Evolutionary conservation across 208 protist species (phyloP).

Genomic region (Trypanosoma melophagium): DNA sequence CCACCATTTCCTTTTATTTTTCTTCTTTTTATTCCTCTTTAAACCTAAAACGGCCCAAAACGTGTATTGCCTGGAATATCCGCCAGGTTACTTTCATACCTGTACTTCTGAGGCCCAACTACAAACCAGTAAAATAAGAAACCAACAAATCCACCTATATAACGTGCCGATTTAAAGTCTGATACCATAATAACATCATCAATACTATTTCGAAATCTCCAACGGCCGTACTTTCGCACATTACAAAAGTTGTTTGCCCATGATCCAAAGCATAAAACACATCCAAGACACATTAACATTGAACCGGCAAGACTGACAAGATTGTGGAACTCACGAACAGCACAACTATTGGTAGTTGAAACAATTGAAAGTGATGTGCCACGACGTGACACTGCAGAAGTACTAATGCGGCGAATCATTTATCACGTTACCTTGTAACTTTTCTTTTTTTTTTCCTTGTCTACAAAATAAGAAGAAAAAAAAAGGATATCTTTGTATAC

Average conservation of each 20-base stretch:
- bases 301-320: slow-evolving; percentile 58
- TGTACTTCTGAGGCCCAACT: slow-evolving; percentile 84
- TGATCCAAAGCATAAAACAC: slow-evolving; percentile 77
- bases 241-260: slow-evolving; percentile 89
- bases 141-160: slow-evolving; percentile 68
- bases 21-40: neutral
- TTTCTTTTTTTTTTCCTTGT: neutral
- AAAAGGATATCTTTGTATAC: too few relatives aligned
- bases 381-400: slow-evolving; percentile 17
- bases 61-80: slow-evolving; percentile 80
- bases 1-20: neutral
- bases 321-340: slow-evolving; percentile 51
- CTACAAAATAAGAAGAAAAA: neutral
- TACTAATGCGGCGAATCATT: slow-evolving; percentile 47
- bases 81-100: slow-evolving; percentile 68
- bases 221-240: slow-evolving; percentile 82
- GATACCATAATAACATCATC: slow-evolving; percentile 86
- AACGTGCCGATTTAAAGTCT: slow-evolving; percentile 76
- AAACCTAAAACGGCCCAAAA: slow-evolving; percentile 52
- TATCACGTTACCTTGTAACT: slow-evolving; percentile 1
- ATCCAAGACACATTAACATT: slow-evolving; percentile 58
- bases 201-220: slow-evolving; percentile 84
- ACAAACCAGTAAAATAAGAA: slow-evolving; percentile 88
- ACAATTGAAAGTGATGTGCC: neutral
- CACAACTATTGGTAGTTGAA: neutral